A percentile compares a stretch with the other conserved stretches of the same genome.
phyloP scores from a whole-genome alignment of 164 flowering plant genomes.

The Berberis thunbergii region DNA sequence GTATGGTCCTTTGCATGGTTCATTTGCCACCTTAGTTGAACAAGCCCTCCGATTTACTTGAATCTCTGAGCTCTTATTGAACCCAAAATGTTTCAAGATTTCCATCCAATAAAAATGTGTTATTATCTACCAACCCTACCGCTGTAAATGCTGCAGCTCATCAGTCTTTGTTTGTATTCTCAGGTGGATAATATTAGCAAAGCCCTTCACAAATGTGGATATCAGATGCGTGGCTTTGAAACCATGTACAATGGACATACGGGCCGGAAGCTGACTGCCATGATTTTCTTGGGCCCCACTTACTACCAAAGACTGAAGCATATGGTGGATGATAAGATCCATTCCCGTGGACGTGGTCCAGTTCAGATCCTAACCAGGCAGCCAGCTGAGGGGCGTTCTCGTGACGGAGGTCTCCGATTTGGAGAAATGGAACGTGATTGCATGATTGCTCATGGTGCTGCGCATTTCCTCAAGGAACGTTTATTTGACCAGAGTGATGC shows the following conservation, averaged over 20 bases:
- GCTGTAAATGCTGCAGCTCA: background rate
- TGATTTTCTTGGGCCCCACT: conserved; percentile 96
- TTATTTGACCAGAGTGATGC: conserved; percentile 96
- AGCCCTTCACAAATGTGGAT: conserved; percentile 95
- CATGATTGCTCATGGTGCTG: conserved; percentile 97
- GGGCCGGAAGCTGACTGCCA: conserved; percentile 63
- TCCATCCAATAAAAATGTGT: too few relatives aligned
- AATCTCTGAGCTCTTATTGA: too few relatives aligned
- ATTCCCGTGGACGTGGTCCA: conserved; percentile 93
- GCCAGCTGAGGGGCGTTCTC: conserved; percentile 96
- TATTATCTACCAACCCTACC: background rate
- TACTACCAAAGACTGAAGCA: conserved; percentile 95
- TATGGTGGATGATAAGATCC: conserved; percentile 98
- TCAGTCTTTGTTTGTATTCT: background rate
- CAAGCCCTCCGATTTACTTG: too few relatives aligned
- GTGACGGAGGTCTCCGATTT: conserved; percentile 97
- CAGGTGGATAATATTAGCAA: conserved; percentile 94
- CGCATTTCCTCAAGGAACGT: conserved; percentile 79
- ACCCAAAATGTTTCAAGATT: too few relatives aligned
- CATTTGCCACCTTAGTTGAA: too few relatives aligned
- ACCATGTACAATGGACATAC: conserved; percentile 98
- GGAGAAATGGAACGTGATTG: conserved; percentile 98
- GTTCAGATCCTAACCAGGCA: conserved; percentile 96
- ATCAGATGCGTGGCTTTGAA: conserved; percentile 97
- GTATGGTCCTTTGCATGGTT: too few relatives aligned